Conservation (phyloP, 768 basidiomycete species). For the Hypholoma sublateritium region DNA sequence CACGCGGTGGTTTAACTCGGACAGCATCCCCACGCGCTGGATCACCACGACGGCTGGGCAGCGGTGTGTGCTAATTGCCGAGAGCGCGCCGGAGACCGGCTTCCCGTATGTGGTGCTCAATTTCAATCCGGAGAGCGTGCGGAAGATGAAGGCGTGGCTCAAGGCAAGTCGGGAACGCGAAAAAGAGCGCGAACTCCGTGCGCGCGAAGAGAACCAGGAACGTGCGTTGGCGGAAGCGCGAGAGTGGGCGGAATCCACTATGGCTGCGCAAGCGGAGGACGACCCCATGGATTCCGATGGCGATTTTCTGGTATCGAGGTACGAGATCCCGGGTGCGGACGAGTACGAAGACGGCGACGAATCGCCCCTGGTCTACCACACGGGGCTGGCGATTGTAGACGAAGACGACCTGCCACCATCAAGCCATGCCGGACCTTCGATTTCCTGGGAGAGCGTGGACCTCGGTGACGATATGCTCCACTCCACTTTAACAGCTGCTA, state of each 20-base stretch:
- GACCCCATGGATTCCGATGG: background rate
- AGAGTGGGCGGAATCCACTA: background rate
- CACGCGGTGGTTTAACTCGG: slow-evolving; percentile 34
- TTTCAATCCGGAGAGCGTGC: slow-evolving; percentile 27
- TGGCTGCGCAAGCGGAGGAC: background rate
- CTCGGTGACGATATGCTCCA: background rate
- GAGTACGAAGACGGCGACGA: background rate
- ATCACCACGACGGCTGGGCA: slow-evolving; percentile 39
- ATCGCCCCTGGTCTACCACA: background rate
- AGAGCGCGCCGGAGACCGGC: slow-evolving; percentile 2
- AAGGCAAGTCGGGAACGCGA: slow-evolving; percentile 6
- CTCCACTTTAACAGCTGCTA: background rate
- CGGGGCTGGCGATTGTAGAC: background rate
- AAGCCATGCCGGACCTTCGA: background rate
- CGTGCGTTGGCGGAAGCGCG: background rate
- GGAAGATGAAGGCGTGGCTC: slow-evolving; percentile 2
- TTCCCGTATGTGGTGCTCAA: slow-evolving; percentile 22
- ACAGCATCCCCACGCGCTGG: slow-evolving; percentile 34
- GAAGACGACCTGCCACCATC: background rate
- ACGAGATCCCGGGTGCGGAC: background rate
- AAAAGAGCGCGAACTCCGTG: background rate
- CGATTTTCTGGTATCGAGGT: background rate
- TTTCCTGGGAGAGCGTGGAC: background rate
- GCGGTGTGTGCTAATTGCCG: slow-evolving; percentile 26
- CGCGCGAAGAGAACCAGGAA: background rate